phyloP scores from a whole-genome alignment of 2,329 filamentous ascomycete species.

The Diplodia scrobiculata region DNA sequence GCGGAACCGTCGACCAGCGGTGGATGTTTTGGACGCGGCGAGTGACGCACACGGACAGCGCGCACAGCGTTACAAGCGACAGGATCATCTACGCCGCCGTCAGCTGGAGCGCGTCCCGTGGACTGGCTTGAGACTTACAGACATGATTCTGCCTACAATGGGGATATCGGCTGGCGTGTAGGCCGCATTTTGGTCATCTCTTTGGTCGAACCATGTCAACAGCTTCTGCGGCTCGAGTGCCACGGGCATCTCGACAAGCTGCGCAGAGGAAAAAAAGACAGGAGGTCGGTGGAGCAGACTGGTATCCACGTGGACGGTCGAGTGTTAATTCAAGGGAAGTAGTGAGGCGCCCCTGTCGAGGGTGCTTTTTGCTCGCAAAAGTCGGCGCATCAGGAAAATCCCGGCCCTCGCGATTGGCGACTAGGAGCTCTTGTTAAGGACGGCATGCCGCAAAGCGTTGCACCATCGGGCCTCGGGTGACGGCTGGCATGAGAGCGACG shows the following conservation, averaged over 20 bases:
- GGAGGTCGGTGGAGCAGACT: too few relatives aligned
- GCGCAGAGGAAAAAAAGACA: neutral
- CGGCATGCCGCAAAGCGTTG: neutral
- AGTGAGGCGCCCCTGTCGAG: slow-evolving; percentile 2
- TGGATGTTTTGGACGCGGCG: slow-evolving; percentile 5
- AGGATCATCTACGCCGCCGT: neutral
- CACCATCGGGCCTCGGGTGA: neutral
- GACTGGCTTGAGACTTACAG: slow-evolving; percentile 32
- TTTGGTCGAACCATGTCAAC: neutral
- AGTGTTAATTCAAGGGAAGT: neutral
- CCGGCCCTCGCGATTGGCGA: neutral
- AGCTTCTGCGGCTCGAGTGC: slow-evolving; percentile 1
- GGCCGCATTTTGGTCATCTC: neutral
- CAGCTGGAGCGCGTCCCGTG: slow-evolving; percentile 23
- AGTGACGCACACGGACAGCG: neutral
- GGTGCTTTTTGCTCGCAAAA: too few relatives aligned
- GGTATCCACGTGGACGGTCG: too few relatives aligned
- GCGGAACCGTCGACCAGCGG: neutral
- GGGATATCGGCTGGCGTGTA: slow-evolving; percentile 34
- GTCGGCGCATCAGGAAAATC: neutral
- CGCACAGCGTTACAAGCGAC: slow-evolving; percentile 14
- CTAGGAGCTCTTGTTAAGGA: neutral
- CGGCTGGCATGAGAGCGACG: neutral
- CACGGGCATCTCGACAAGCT: neutral
- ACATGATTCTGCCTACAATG: slow-evolving; percentile 34